These are phyloP conservation scores for Boletus edulis DNA, from an alignment of 768 basidiomycete species.

Conservation along the genomic window DNA sequence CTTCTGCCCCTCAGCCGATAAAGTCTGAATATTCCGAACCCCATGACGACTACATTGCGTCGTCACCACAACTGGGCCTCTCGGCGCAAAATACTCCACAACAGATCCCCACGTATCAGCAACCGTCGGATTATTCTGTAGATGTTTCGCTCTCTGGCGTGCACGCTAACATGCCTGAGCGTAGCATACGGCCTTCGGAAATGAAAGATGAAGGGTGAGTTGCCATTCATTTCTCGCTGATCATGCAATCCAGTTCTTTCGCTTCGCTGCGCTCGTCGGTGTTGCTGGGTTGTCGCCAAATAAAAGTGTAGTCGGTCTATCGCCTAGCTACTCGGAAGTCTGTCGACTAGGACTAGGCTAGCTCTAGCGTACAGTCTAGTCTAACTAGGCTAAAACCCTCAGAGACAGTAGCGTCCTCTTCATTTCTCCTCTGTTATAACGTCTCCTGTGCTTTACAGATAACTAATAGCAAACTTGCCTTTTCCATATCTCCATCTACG, in stretches of 20 bases:
- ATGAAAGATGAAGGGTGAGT: slow-evolving; percentile 99
- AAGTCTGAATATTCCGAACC: slow-evolving; percentile 13
- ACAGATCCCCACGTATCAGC: slow-evolving; percentile 78
- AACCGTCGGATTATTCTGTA: slow-evolving; percentile 54
- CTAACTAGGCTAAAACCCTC: slow-evolving; percentile 71
- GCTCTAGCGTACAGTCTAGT: slow-evolving; percentile 76
- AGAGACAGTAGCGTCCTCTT: slow-evolving; percentile 73
- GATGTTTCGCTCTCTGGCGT: slow-evolving; percentile 35
- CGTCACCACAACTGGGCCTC: slow-evolving; percentile 21
- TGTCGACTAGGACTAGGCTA: slow-evolving; percentile 70
- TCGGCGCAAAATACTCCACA: slow-evolving; percentile 50
- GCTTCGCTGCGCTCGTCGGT: slow-evolving; percentile 19
- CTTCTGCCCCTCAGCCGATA: slow-evolving; percentile 7
- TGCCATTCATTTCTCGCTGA: slow-evolving; percentile 8
- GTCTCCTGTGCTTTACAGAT: slow-evolving; percentile 61
- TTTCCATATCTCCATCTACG: slow-evolving; percentile 33
- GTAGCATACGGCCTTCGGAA: slow-evolving; percentile 78
- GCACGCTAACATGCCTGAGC: slow-evolving; percentile 47
- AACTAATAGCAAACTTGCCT: slow-evolving; percentile 75
- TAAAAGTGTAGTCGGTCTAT: slow-evolving; percentile 41
- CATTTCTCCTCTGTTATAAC: slow-evolving; percentile 58
- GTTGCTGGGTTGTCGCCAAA: slow-evolving; percentile 27
- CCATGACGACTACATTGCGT: slow-evolving; percentile 14
- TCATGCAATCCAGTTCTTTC: slow-evolving; percentile 3
- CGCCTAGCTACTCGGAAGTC: slow-evolving; percentile 46